Percentiles rank a stretch among this genome's conserved stretches.
phyloP scores from a whole-genome alignment of 768 basidiomycete species.

The Rhodotorula diobovata region DNA sequence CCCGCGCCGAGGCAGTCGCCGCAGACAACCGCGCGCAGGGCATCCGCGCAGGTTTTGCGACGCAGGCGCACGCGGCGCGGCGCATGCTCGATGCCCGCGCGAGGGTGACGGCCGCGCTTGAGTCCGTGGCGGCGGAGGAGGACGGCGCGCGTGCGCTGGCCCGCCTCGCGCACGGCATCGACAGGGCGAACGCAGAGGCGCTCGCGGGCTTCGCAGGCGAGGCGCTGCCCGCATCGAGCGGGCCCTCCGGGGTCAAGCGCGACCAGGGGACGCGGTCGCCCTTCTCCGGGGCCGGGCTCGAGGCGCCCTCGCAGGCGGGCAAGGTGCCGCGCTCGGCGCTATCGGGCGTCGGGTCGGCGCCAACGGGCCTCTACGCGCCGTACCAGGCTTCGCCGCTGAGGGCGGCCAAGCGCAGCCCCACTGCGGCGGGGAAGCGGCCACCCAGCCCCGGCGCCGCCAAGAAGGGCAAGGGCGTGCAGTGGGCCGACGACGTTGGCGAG shows the following conservation, averaged over 20 bases:
- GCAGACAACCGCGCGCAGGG: conserved; percentile 19
- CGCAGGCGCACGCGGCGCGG: conserved; percentile 15
- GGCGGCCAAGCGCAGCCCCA: not conserved
- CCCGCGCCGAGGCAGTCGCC: not conserved
- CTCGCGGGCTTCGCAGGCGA: conserved; percentile 10
- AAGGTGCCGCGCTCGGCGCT: conserved; percentile 19
- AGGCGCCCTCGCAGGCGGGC: conserved; percentile 13
- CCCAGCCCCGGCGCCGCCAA: conserved; percentile 8
- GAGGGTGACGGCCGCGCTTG: conserved; percentile 16
- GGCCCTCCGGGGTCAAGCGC: conserved; percentile 17
- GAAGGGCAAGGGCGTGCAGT: conserved; percentile 36
- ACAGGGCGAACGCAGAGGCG: conserved; percentile 14
- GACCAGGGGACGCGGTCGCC: conserved; percentile 27
- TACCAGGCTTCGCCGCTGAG: conserved; percentile 5
- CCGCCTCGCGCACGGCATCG: conserved; percentile 18
- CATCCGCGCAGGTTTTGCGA: not conserved
- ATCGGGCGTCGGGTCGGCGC: conserved; percentile 23
- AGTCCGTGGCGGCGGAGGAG: conserved; percentile 6
- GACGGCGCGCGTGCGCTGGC: conserved; percentile 4
- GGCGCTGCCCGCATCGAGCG: not conserved
- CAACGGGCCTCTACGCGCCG: conserved; percentile 17
- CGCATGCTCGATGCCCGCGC: conserved; percentile 28
- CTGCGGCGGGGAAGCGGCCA: no score
- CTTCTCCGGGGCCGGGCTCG: not conserved
- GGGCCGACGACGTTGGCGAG: conserved; percentile 37